A percentile compares a stretch with the other conserved stretches of the same genome.
Evolutionary conservation across 768 basidiomycete genomes (phyloP).

Genomic region (Naganishia onofrii): DNA sequence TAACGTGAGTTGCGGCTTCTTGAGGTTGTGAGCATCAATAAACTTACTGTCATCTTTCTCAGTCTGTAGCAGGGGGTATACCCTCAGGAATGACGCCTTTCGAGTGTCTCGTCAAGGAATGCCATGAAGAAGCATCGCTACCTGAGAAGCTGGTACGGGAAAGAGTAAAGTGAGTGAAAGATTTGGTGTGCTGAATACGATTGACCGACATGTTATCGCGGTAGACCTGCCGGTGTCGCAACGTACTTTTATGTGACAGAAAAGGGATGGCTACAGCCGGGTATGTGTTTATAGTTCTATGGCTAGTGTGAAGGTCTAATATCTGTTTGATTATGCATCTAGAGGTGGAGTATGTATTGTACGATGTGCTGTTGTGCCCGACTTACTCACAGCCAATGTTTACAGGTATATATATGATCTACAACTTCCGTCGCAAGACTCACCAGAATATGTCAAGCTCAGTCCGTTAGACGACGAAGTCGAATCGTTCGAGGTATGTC

Average conservation of each 20-base stretch:
- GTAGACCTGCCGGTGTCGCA: constrained; percentile 62
- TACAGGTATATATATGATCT: constrained; percentile 83
- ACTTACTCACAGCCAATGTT: background rate
- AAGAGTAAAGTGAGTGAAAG: constrained; percentile 55
- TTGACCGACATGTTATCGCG: background rate
- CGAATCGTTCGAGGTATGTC: constrained; percentile 77
- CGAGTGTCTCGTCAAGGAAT: constrained; percentile 81
- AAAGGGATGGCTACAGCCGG: constrained; percentile 68
- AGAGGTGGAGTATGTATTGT: constrained; percentile 68
- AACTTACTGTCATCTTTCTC: background rate
- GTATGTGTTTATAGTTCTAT: constrained; percentile 32
- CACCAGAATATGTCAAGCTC: constrained; percentile 59
- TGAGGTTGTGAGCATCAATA: background rate
- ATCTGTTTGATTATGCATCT: constrained; percentile 50
- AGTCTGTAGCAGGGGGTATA: constrained; percentile 73
- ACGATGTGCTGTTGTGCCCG: background rate
- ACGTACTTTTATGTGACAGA: constrained; percentile 76
- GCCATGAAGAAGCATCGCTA: constrained; percentile 88
- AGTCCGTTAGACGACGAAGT: constrained; percentile 87
- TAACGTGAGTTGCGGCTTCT: constrained; percentile 55
- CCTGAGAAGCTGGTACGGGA: constrained; percentile 55
- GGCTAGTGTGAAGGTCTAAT: background rate
- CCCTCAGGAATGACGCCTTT: constrained; percentile 70
- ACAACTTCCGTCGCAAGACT: constrained; percentile 58
- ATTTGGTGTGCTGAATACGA: no score